These are phyloP conservation scores for Begonia loranthoides DNA, from an alignment of 306 rosid species.

Conservation along the genomic window DNA sequence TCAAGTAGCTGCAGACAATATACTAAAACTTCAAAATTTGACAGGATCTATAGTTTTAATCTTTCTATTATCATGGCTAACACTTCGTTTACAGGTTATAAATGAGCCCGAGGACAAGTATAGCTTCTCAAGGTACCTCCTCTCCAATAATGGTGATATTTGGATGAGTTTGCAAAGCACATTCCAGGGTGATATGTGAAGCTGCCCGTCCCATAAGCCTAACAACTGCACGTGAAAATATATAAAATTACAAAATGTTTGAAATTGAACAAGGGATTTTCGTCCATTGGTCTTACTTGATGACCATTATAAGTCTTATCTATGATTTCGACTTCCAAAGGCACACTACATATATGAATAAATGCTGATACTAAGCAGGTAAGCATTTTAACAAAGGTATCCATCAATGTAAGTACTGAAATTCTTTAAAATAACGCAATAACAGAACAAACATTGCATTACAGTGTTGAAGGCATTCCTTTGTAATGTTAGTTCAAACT, in stretches of 20 bases:
- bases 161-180: slow-evolving; percentile 98
- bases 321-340: too few species aligned
- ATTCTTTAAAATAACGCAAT: too few species aligned
- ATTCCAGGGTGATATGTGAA: slow-evolving; percentile 94
- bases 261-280: background rate
- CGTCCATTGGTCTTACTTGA: background rate
- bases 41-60: too few species aligned
- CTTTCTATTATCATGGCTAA: background rate
- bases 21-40: too few species aligned
- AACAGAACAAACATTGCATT: too few species aligned
- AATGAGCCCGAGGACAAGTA: background rate
- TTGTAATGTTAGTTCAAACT: background rate
- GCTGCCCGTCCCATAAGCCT: slow-evolving; percentile 99
- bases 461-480: background rate
- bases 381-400: too few species aligned
- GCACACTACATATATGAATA: too few species aligned
- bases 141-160: slow-evolving; percentile 91
- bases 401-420: too few species aligned
- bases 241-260: too few species aligned
- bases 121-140: slow-evolving; percentile 42
- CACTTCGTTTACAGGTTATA: background rate
- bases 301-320: too few species aligned
- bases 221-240: slow-evolving; percentile 55
- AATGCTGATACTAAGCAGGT: too few species aligned
- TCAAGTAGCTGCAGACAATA: too few species aligned